phyloP scores from a whole-genome alignment of 1,139 yeast species.

The Wickerhamiella pararugosa region DNA sequence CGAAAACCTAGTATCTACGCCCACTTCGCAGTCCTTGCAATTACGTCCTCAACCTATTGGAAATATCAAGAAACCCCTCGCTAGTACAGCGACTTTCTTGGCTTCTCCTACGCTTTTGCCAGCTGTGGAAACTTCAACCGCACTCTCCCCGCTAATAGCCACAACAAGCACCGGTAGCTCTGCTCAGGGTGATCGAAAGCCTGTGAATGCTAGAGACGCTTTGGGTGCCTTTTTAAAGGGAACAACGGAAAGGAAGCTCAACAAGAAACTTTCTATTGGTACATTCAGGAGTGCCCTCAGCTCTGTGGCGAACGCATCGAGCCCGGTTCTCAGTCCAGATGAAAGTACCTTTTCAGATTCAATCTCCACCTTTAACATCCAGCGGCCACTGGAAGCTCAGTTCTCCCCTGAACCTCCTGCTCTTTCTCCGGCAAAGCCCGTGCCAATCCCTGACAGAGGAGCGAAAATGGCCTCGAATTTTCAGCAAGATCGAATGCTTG shows the following conservation, averaged over 20 bases:
- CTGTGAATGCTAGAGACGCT: not conserved
- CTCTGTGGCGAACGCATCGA: not conserved
- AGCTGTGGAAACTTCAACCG: not conserved
- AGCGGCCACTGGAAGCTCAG: no score
- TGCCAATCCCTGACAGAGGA: no score
- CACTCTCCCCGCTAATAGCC: no score
- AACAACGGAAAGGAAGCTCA: not conserved
- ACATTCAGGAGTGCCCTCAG: conserved; percentile 1
- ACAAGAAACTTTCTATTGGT: not conserved
- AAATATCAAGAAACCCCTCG: no score
- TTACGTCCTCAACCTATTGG: no score
- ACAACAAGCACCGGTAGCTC: no score
- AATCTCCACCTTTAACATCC: not conserved
- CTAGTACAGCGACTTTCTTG: not conserved
- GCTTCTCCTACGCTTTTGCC: not conserved
- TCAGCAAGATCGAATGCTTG: no score
- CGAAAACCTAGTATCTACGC: conserved; percentile 16
- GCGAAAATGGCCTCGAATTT: no score
- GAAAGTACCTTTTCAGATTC: not conserved
- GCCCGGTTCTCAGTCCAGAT: conserved; percentile 1
- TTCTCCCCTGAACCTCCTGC: no score
- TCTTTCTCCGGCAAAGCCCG: no score
- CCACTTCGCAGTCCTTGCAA: conserved; percentile 14
- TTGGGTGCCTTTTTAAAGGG: not conserved
- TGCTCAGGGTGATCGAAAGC: no score